phyloP scores from a whole-genome alignment of 2,329 filamentous ascomycete genomes.

The Botryosphaeria dothidea region DNA sequence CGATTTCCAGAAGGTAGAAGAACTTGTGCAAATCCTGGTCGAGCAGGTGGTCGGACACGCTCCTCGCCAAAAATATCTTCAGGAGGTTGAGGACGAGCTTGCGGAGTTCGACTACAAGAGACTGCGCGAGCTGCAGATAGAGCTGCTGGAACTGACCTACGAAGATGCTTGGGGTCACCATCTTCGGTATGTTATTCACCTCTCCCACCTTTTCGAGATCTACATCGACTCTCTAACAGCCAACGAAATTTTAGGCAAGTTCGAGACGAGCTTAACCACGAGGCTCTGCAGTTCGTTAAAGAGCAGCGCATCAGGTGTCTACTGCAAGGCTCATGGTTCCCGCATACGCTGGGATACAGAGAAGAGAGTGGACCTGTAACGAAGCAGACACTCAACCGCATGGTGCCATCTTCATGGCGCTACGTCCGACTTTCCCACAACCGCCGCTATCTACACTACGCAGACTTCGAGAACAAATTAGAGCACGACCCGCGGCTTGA shows the following conservation, averaged over 20 bases:
- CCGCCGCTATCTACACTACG: slow-evolving; percentile 84
- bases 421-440: slow-evolving; percentile 91
- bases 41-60: slow-evolving; percentile 87
- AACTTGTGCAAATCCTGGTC: slow-evolving; percentile 81
- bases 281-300: slow-evolving; percentile 94
- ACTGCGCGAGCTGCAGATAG: slow-evolving; percentile 88
- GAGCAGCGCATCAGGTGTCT: slow-evolving; percentile 92
- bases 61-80: slow-evolving; percentile 76
- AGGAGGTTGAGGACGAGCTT: slow-evolving; percentile 87
- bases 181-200: slow-evolving; percentile 53
- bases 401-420: slow-evolving; percentile 65
- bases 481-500: slow-evolving; percentile 71
- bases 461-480: slow-evolving; percentile 72
- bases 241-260: slow-evolving; percentile 60
- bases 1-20: slow-evolving; percentile 91
- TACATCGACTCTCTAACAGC: slow-evolving; percentile 9
- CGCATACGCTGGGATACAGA: slow-evolving; percentile 52
- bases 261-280: slow-evolving; percentile 86
- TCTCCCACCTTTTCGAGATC: not conserved
- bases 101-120: slow-evolving; percentile 77
- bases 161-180: slow-evolving; percentile 94
- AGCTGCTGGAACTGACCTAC: slow-evolving; percentile 84
- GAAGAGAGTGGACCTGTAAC: slow-evolving; percentile 48
- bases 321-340: slow-evolving; percentile 87
- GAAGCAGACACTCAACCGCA: slow-evolving; percentile 43